Evolutionary conservation across 805 yeast species (phyloP).

Genomic region (Yarrowia keelungensis): DNA sequence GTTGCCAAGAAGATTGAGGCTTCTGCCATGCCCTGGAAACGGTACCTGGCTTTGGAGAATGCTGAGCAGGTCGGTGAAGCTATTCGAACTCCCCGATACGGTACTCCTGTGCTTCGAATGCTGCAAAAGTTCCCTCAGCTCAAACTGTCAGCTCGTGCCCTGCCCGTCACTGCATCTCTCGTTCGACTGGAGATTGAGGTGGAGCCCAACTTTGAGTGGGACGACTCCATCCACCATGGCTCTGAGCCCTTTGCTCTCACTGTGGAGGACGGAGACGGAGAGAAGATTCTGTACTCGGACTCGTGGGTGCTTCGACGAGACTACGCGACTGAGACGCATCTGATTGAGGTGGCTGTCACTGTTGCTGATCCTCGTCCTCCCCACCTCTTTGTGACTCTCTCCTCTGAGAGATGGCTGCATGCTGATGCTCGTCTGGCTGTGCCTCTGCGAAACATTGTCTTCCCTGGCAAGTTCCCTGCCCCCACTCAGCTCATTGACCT

Average conservation of each 20-base stretch:
- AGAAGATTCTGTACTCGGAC: constrained; percentile 67
- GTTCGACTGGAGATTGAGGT: constrained; percentile 71
- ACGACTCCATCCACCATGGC: constrained; percentile 63
- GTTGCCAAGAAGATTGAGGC: constrained; percentile 77
- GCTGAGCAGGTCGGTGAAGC: constrained; percentile 86
- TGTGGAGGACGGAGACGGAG: constrained; percentile 87
- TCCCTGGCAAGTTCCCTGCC: constrained; percentile 71
- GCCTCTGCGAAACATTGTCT: constrained; percentile 56
- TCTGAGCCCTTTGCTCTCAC: constrained; percentile 71
- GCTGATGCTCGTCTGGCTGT: constrained; percentile 72
- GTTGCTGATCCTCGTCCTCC: constrained; percentile 66
- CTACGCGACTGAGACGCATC: constrained; percentile 60
- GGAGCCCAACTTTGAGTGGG: constrained; percentile 82
- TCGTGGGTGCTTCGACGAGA: constrained; percentile 59
- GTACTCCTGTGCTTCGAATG: constrained; percentile 59
- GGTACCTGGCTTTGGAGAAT: constrained; percentile 68
- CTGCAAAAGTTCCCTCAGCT: constrained; percentile 78
- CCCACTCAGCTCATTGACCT: constrained; percentile 64
- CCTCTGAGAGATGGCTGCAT: constrained; percentile 88
- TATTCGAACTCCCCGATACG: constrained; percentile 71
- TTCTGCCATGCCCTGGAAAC: constrained; percentile 81
- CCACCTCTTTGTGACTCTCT: constrained; percentile 69
- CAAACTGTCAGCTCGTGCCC: constrained; percentile 63
- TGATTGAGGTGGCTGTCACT: constrained; percentile 70
- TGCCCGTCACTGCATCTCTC: constrained; percentile 78